Conservation (phyloP, 2,329 filamentous ascomycete species). For the Verruconis gallopava region DNA sequence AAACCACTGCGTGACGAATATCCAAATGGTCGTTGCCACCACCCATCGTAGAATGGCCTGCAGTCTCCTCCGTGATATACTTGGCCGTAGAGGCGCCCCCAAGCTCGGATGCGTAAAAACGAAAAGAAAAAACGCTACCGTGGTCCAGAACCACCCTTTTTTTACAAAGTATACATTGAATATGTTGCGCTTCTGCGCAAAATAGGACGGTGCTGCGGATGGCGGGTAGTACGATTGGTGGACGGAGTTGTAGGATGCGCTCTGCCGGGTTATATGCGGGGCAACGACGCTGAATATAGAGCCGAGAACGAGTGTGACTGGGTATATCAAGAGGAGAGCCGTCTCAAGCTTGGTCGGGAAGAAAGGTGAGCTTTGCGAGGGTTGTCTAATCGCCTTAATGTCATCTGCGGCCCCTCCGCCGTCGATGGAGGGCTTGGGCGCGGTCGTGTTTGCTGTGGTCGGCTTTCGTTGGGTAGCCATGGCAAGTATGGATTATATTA, state of each 20-base stretch:
- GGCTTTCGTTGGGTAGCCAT: neutral
- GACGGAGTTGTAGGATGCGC: constrained; percentile 52
- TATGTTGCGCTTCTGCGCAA: constrained; percentile 83
- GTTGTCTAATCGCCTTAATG: constrained; percentile 1
- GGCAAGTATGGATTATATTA: too few relatives aligned
- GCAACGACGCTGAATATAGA: constrained; percentile 69
- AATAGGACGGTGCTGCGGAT: constrained; percentile 60
- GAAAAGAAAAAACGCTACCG: constrained; percentile 58
- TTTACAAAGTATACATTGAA: constrained; percentile 94
- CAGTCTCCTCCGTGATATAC: constrained; percentile 33
- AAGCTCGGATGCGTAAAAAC: constrained; percentile 52
- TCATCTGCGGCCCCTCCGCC: neutral
- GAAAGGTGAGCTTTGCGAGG: constrained; percentile 33
- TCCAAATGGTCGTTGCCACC: constrained; percentile 65
- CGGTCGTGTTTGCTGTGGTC: neutral
- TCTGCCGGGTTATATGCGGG: constrained; percentile 61
- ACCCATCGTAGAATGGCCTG: constrained; percentile 56
- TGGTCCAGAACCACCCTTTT: constrained; percentile 86
- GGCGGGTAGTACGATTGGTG: constrained; percentile 48
- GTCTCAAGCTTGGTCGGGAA: constrained; percentile 59
- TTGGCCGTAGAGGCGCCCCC: constrained; percentile 27
- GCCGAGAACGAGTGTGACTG: constrained; percentile 64
- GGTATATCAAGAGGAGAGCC: constrained; percentile 57
- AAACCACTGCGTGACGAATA: constrained; percentile 88
- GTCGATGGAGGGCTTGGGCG: neutral